Evolutionary conservation across 2,329 filamentous ascomycete species (phyloP), one percentile per base, ranked within the genome.

Genomic region (Fusarium anthophilum): DNA sequence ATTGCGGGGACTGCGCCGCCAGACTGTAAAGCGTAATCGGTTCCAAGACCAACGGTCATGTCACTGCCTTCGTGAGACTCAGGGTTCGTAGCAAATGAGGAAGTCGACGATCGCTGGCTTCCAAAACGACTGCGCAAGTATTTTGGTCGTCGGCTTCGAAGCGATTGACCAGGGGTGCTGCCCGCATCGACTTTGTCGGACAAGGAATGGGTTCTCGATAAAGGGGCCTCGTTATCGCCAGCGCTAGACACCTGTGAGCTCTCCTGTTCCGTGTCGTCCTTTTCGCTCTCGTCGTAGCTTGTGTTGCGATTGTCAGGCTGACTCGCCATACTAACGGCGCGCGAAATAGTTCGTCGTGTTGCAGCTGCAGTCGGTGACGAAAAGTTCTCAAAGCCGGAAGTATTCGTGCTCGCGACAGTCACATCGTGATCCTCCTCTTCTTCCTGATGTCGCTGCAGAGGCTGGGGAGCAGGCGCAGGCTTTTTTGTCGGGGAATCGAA

Each of bases 21-120:
- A 5, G 94, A 93, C 78, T 97, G 94, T 41, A 97, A 85, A 30
- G 94, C 93, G 82, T 92, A 96, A 81, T 98, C 95, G 14, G 91
- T 90, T 12, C 92, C 86, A 15, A 86, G 78, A 12, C 86, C 92
- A 24, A 94, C 85, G 10, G 93, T 95, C 8, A 88, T 88, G 73
- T 97, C 94, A 78, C 92, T 96, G n/a, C 90, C 90, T 41, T 90
- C 88, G 50, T 86, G 81, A 10, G 83, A 83, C n/a, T 89, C 88
- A 5, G 84, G 80, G 57, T 87, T 89, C 22, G 87, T 87, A n/a
- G 84, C 79, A 45, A 89, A 87, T 3, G 90, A 91, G 2, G 90
- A 91, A 7, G 88, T 85, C 4, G 90, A 91, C 8, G 90, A 91
- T 61, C 88, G 84, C 73, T 90, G 87, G 78, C 89, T 91, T 41